phyloP scores from a whole-genome alignment of 345 rosid species.

The Hibiscus trionum region DNA sequence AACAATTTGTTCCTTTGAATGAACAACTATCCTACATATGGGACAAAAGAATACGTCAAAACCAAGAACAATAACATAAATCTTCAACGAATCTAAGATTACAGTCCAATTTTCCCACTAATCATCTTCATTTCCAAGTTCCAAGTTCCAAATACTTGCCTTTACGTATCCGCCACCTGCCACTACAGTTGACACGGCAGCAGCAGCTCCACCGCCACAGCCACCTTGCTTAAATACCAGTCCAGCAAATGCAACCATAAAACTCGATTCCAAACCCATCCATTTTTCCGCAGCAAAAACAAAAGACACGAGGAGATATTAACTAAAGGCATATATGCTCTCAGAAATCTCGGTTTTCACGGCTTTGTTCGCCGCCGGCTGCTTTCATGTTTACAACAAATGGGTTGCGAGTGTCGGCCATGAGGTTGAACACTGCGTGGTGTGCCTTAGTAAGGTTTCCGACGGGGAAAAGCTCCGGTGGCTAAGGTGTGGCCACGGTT shows the following conservation, averaged over 20 bases:
- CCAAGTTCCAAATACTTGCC: neutral
- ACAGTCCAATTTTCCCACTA: neutral
- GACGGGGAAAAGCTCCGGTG: conserved; percentile 7
- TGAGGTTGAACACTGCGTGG: conserved; percentile 2
- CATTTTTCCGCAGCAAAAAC: neutral
- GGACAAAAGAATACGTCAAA: neutral
- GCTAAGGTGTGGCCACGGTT: conserved; percentile 21
- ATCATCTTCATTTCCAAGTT: neutral
- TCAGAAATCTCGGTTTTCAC: neutral
- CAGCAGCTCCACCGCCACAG: neutral
- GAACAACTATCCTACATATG: neutral
- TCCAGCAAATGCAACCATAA: neutral
- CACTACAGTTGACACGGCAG: neutral
- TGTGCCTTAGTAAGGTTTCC: conserved; percentile 19
- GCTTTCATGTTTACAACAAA: neutral
- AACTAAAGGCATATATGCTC: neutral
- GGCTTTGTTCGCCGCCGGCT: neutral
- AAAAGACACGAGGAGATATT: no score
- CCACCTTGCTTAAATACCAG: neutral
- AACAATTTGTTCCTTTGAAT: neutral
- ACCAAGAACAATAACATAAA: neutral
- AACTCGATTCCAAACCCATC: neutral
- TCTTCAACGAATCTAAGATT: neutral
- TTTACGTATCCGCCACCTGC: neutral
- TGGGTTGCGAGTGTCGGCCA: neutral